These are phyloP conservation scores for Cryomyces minteri DNA, from an alignment of 495 filamentous ascomycete species.

Conservation along the genomic window DNA sequence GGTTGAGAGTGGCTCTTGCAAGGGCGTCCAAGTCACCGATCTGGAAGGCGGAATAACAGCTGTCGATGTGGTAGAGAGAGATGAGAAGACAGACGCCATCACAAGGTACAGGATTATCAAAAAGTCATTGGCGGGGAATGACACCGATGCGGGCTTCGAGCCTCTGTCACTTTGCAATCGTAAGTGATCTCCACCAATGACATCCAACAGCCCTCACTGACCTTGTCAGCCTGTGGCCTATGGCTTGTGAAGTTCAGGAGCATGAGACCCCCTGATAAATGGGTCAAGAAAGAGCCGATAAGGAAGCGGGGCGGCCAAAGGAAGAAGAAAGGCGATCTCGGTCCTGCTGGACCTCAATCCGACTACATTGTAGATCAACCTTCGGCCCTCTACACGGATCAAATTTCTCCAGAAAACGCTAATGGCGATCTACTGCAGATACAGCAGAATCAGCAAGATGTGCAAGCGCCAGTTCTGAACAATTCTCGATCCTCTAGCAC, in stretches of 20 bases:
- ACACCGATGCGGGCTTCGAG: conserved; percentile 39
- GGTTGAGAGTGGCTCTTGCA: conserved; percentile 38
- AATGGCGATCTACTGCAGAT: background rate
- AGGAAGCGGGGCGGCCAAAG: conserved; percentile 8
- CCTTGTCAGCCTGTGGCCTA: conserved; percentile 54
- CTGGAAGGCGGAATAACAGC: conserved; percentile 38
- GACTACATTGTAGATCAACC: too few relatives aligned
- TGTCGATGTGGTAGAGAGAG: conserved; percentile 43
- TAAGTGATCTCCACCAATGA: conserved; percentile 25
- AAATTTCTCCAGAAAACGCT: background rate
- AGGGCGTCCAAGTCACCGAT: conserved; percentile 44
- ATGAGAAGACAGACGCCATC: conserved; percentile 33
- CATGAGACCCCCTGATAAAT: conserved; percentile 68
- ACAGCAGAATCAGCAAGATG: background rate
- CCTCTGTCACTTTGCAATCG: conserved; percentile 75
- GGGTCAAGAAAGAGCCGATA: conserved; percentile 45
- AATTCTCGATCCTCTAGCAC: background rate
- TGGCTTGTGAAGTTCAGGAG: conserved; percentile 77
- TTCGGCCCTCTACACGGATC: too few relatives aligned
- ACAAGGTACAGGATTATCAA: conserved; percentile 54
- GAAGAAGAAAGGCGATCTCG: conserved; percentile 6
- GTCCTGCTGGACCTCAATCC: too few relatives aligned
- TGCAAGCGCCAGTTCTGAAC: background rate
- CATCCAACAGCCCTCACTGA: conserved; percentile 1
- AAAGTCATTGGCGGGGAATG: conserved; percentile 44